Evolutionary conservation across 23 red algal species (phyloP).

Genomic region (Gracilaria domingensis): DNA sequence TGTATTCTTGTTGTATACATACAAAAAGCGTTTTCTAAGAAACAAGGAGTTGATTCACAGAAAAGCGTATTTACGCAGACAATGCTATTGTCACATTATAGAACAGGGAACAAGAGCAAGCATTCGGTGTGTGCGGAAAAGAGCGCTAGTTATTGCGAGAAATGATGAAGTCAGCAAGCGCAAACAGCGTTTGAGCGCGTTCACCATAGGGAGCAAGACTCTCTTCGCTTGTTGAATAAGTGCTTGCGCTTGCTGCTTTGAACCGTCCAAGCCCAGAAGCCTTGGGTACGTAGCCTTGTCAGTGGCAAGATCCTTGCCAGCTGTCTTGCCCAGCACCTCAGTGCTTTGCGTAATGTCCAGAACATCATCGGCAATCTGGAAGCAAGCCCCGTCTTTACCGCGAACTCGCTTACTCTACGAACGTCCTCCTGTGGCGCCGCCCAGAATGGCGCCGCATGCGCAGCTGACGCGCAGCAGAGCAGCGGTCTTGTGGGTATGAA

Average conservation of each 20-base stretch:
- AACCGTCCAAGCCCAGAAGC: conserved; percentile 89
- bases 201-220: conserved; percentile 79
- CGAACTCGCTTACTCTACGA: conserved; percentile 74
- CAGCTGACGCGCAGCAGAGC: conserved; percentile 84
- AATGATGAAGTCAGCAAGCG: conserved; percentile 97
- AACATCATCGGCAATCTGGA: conserved; percentile 98
- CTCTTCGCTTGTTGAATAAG: conserved; percentile 86
- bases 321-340: conserved; percentile 94
- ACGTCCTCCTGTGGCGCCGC: conserved; percentile 90
- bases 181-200: conserved; percentile 62
- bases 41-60: background rate
- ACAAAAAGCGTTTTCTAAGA: background rate
- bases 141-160: conserved; percentile 74
- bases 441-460: conserved; percentile 89
- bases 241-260: conserved; percentile 63
- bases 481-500: conserved; percentile 98
- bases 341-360: conserved; percentile 89
- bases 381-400: conserved; percentile 96
- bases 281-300: conserved; percentile 95
- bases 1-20: background rate
- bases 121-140: background rate
- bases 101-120: conserved; percentile 40
- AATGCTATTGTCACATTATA: no score
- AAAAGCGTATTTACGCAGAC: conserved; percentile 7
- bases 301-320: conserved; percentile 92